phyloP scores from a whole-genome alignment of 495 filamentous ascomycete genomes.

The Xylaria acuta region DNA sequence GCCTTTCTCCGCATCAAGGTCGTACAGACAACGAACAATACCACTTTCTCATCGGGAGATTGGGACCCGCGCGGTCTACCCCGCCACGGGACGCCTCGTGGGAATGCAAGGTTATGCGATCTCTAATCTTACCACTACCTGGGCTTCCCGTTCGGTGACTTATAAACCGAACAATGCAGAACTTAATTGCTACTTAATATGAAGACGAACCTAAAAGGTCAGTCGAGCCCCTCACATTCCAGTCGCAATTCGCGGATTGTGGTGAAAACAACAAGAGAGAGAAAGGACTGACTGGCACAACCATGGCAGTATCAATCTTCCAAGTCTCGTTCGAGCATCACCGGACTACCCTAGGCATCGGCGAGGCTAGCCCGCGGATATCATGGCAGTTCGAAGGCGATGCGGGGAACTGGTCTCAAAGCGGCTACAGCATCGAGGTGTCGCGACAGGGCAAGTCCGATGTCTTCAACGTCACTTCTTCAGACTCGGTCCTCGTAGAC shows the following conservation, averaged over 20 bases:
- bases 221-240: not conserved
- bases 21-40: not conserved
- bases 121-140: not conserved
- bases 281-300: not conserved
- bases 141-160: not conserved
- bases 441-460: conserved; percentile 27
- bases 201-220: conserved; percentile 7
- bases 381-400: conserved; percentile 41
- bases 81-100: not conserved
- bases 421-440: conserved; percentile 37
- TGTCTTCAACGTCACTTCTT: conserved; percentile 36
- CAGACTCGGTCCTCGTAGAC: conserved; percentile 54
- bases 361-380: conserved; percentile 37
- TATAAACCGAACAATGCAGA: not conserved
- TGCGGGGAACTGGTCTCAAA: conserved; percentile 35
- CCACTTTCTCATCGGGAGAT: not conserved
- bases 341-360: conserved; percentile 37
- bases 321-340: conserved; percentile 43
- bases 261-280: not conserved
- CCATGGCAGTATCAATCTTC: conserved; percentile 39
- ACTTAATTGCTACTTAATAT: not conserved
- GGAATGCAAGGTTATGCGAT: not conserved
- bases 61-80: not conserved
- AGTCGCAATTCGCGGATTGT: not conserved
- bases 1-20: not conserved